These are phyloP conservation scores for Beauveria pseudobassiana DNA, from an alignment of 2,329 filamentous ascomycete genomes.

Conservation along the genomic window DNA sequence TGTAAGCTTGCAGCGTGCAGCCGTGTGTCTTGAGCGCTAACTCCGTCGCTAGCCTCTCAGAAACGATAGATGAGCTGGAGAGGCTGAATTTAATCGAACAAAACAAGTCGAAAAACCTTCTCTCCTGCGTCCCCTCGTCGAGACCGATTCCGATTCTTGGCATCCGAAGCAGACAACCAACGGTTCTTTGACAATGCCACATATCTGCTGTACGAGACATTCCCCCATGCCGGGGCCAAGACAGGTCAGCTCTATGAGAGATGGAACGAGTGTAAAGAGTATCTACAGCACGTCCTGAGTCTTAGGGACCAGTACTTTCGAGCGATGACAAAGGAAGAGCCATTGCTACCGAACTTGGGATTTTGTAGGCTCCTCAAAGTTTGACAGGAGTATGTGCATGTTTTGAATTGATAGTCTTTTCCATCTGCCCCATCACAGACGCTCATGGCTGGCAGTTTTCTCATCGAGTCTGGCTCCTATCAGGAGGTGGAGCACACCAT, in stretches of 20 bases:
- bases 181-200: background rate
- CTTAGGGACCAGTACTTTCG: background rate
- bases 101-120: background rate
- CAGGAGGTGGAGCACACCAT: background rate
- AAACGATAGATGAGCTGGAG: background rate
- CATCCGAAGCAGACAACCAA: background rate
- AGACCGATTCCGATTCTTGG: background rate
- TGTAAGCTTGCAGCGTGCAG: background rate
- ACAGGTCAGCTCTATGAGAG: background rate
- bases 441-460: background rate
- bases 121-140: background rate
- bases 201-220: background rate
- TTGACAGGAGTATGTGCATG: background rate
- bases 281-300: background rate
- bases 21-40: background rate
- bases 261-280: background rate
- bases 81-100: background rate
- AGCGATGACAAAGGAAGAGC: background rate
- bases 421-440: background rate
- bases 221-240: background rate
- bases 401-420: no score
- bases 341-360: background rate
- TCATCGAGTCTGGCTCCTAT: background rate
- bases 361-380: constrained; percentile 1
- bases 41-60: background rate